Evolutionary conservation across 371 early-diverging fungal genomes (phyloP).

Genomic region (Syncephalis fuscata): DNA sequence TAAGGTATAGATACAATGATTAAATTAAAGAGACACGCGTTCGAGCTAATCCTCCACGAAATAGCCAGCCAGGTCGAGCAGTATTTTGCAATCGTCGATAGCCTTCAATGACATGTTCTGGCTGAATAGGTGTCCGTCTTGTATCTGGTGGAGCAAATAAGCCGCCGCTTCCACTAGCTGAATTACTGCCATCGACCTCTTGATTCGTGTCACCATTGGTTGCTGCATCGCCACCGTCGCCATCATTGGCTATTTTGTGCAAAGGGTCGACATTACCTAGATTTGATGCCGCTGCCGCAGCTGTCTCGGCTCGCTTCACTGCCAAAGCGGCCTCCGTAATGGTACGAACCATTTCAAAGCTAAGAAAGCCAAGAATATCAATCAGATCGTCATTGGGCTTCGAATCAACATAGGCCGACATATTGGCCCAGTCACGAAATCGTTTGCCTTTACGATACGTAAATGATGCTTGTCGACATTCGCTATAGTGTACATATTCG

Average conservation of each 20-base stretch:
- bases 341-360: constrained; percentile 89
- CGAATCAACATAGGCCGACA: constrained; percentile 68
- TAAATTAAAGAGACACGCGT: constrained; percentile 60
- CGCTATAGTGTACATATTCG: constrained; percentile 96
- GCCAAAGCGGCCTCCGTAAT: constrained; percentile 75
- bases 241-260: not conserved
- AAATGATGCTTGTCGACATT: constrained; percentile 95
- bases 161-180: constrained; percentile 16
- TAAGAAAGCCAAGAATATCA: constrained; percentile 92
- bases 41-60: constrained; percentile 56
- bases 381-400: constrained; percentile 89
- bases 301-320: constrained; percentile 46
- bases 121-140: constrained; percentile 63
- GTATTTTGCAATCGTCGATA: constrained; percentile 59
- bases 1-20: not conserved
- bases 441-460: constrained; percentile 87
- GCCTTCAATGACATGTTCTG: constrained; percentile 83
- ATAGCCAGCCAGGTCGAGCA: constrained; percentile 55
- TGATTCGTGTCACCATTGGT: constrained; percentile 3
- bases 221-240: constrained; percentile 5
- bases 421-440: constrained; percentile 92
- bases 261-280: not conserved
- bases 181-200: constrained; percentile 7
- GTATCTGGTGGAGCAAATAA: constrained; percentile 65
- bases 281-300: constrained; percentile 4